These are phyloP conservation scores for Plasmopara viticola DNA, from an alignment of 352 stramenopile species.

Conservation along the genomic window DNA sequence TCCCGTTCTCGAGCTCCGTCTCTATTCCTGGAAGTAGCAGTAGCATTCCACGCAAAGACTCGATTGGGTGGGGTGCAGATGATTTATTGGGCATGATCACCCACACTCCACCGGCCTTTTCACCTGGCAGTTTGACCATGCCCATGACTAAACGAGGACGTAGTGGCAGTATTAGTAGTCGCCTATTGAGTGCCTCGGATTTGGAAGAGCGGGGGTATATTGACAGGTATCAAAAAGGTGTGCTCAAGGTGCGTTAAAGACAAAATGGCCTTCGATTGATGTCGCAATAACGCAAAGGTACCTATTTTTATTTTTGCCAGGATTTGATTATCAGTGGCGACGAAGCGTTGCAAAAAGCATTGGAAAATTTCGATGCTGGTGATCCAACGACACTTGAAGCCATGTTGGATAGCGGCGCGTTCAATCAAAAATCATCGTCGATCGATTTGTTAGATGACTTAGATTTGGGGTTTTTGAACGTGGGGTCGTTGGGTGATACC, in stretches of 20 bases:
- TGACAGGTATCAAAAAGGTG: constrained; percentile 86
- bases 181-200: constrained; percentile 83
- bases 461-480: constrained; percentile 84
- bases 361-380: background rate
- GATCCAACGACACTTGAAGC: constrained; percentile 31
- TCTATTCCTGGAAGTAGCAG: constrained; percentile 25
- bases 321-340: constrained; percentile 90
- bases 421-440: constrained; percentile 18
- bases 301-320: constrained; percentile 17
- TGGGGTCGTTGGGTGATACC: constrained; percentile 76
- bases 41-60: constrained; percentile 66
- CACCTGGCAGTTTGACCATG: constrained; percentile 83
- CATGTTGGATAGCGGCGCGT: background rate
- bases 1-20: constrained; percentile 24
- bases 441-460: constrained; percentile 83
- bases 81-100: constrained; percentile 85
- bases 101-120: constrained; percentile 88
- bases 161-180: constrained; percentile 80
- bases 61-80: constrained; percentile 74
- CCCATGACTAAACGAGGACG: constrained; percentile 81
- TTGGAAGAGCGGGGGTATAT: constrained; percentile 88
- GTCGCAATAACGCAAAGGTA: background rate
- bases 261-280: background rate
- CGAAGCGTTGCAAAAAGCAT: constrained; percentile 1
- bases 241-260: constrained; percentile 60